phyloP scores from a whole-genome alignment of 495 filamentous ascomycete species.

The Trichoderma parareesei region DNA sequence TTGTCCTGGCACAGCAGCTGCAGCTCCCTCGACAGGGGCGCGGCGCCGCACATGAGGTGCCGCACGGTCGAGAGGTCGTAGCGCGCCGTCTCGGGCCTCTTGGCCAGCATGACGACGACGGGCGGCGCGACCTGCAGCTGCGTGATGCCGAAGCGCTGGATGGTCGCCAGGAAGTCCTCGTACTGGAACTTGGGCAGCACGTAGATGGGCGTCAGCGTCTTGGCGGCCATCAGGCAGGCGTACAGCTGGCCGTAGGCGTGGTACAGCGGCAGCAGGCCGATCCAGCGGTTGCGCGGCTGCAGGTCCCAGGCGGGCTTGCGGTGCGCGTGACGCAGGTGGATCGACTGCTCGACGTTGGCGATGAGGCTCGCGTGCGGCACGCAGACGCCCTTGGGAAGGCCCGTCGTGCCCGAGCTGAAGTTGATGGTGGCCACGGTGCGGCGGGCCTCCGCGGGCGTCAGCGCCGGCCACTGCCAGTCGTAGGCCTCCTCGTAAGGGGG shows the following conservation, averaged over 20 bases:
- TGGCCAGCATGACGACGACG: constrained; percentile 59
- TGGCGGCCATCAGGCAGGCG: constrained; percentile 31
- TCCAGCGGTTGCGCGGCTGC: constrained; percentile 30
- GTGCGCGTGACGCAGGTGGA: constrained; percentile 26
- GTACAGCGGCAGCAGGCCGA: constrained; percentile 65
- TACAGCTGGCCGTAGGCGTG: constrained; percentile 54
- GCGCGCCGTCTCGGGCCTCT: constrained; percentile 54
- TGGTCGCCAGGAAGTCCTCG: constrained; percentile 55
- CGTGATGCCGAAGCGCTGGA: constrained; percentile 63
- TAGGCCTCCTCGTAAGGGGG: constrained; percentile 28
- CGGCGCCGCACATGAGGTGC: constrained; percentile 50
- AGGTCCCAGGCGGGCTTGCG: constrained; percentile 17
- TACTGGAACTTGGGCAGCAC: constrained; percentile 72
- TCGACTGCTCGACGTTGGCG: constrained; percentile 53
- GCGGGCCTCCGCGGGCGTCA: constrained; percentile 26
- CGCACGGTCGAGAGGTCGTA: constrained; percentile 64
- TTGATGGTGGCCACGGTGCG: constrained; percentile 48
- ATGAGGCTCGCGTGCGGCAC: constrained; percentile 68
- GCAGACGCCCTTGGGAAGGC: constrained; percentile 76
- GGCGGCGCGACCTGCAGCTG: constrained; percentile 49
- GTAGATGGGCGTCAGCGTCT: constrained; percentile 45
- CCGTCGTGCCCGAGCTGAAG: constrained; percentile 73
- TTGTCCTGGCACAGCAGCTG: constrained; percentile 46
- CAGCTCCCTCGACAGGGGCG: constrained; percentile 57
- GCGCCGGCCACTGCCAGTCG: constrained; percentile 35